Conservation (phyloP, 768 basidiomycete species). For the Auriscalpium microsporum region DNA sequence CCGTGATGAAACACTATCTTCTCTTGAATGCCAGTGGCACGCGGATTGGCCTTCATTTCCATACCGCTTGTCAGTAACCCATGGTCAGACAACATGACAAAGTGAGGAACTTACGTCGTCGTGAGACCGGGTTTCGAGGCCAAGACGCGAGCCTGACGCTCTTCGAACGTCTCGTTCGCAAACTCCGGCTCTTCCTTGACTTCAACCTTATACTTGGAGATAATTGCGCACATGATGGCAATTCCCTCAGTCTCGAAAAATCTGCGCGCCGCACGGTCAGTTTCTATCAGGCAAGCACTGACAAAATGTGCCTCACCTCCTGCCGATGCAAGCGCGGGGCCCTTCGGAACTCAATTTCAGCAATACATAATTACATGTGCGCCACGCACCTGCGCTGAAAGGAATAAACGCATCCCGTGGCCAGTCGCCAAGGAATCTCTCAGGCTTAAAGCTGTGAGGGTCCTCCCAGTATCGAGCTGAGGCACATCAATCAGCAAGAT, state of each 20-base stretch:
- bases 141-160: constrained; percentile 25
- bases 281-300: too few relatives aligned
- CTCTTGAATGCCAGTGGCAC: background rate
- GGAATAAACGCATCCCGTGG: constrained; percentile 25
- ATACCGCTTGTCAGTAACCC: background rate
- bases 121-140: background rate
- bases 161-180: constrained; percentile 34
- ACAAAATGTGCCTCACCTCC: too few relatives aligned
- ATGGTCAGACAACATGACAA: background rate
- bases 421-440: constrained; percentile 26
- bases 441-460: constrained; percentile 37
- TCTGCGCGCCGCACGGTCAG: too few relatives aligned
- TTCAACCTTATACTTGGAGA: constrained; percentile 36
- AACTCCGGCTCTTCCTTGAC: constrained; percentile 43
- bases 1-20: background rate
- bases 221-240: constrained; percentile 37
- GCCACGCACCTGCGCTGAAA: constrained; percentile 17
- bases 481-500: background rate
- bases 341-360: background rate
- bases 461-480: constrained; percentile 50
- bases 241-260: constrained; percentile 43
- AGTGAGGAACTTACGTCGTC: constrained; percentile 1
- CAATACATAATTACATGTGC: background rate
- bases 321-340: constrained; percentile 15
- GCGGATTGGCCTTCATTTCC: background rate